Percentiles rank a stretch among this genome's conserved stretches.
phyloP scores from a whole-genome alignment of 257 asterid species.

The Petunia axillaris region DNA sequence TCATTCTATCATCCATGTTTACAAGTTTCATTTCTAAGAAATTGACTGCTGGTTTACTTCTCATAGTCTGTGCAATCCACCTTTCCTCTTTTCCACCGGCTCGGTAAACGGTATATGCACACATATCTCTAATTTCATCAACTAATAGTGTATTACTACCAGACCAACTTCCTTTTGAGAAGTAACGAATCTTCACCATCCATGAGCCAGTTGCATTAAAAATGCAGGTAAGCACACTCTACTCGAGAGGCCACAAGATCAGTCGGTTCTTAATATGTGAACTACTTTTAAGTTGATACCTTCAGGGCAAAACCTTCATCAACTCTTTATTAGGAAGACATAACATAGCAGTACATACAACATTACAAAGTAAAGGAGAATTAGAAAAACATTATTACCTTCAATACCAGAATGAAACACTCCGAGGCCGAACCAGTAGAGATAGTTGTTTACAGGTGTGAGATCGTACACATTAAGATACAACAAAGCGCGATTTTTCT shows the following conservation, averaged over 20 bases:
- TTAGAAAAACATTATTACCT: conserved; percentile 47
- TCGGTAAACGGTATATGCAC: neutral
- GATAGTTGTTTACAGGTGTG: conserved; percentile 75
- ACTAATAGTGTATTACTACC: neutral
- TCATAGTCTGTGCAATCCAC: neutral
- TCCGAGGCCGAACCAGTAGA: conserved; percentile 86
- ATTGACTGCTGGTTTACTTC: neutral
- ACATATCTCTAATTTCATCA: conserved; percentile 14
- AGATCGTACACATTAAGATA: conserved; percentile 84
- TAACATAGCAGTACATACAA: neutral
- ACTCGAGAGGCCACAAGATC: neutral
- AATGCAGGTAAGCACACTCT: neutral
- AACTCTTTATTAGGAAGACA: neutral
- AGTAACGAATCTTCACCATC: neutral
- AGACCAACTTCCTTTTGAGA: neutral
- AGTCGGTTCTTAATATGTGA: neutral
- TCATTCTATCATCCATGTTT: neutral
- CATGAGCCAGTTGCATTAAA: conserved; percentile 18
- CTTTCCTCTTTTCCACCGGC: neutral
- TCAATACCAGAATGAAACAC: conserved; percentile 89
- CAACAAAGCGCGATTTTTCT: conserved; percentile 55
- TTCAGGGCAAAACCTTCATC: conserved; percentile 9
- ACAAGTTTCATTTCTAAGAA: neutral
- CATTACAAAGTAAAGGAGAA: conserved; percentile 1
- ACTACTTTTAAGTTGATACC: conserved; percentile 9